These are phyloP conservation scores for Acanthamoeba divionensis DNA, from an alignment of 208 protist species.

Conservation along the genomic window DNA sequence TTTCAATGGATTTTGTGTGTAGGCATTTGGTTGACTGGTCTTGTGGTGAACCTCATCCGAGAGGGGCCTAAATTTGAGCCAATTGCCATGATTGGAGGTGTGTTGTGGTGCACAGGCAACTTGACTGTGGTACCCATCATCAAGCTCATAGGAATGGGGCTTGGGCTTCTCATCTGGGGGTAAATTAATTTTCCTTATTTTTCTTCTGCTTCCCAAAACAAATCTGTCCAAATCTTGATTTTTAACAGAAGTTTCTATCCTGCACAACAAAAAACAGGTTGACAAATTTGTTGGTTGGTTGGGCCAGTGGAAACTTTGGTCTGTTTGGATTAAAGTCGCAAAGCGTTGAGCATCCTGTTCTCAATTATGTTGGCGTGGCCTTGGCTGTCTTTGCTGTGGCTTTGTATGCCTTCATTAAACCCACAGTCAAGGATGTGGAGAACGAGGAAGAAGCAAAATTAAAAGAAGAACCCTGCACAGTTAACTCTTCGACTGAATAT, in stretches of 20 bases:
- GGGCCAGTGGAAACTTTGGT: slow-evolving; percentile 41
- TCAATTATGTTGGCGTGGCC: slow-evolving; percentile 45
- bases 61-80: slow-evolving; percentile 1
- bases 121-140: slow-evolving; percentile 47
- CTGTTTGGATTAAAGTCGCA: slow-evolving; percentile 24
- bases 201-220: neutral
- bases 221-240: neutral
- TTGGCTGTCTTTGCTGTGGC: slow-evolving; percentile 25
- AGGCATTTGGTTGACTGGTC: slow-evolving; percentile 49
- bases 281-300: slow-evolving; percentile 47
- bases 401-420: slow-evolving; percentile 39
- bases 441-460: neutral
- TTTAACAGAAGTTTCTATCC: no score
- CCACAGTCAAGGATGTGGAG: slow-evolving; percentile 8
- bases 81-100: slow-evolving; percentile 53
- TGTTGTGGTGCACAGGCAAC: slow-evolving; percentile 55
- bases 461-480: no score
- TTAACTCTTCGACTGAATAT: neutral
- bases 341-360: neutral
- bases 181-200: neutral
- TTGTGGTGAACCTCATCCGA: slow-evolving; percentile 24
- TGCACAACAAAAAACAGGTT: no score
- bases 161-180: slow-evolving; percentile 54
- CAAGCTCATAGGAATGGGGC: slow-evolving; percentile 49
- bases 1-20: slow-evolving; percentile 55